phyloP scores from a whole-genome alignment of 106 monocot genomes.

The Apostasia shenzhenica region DNA sequence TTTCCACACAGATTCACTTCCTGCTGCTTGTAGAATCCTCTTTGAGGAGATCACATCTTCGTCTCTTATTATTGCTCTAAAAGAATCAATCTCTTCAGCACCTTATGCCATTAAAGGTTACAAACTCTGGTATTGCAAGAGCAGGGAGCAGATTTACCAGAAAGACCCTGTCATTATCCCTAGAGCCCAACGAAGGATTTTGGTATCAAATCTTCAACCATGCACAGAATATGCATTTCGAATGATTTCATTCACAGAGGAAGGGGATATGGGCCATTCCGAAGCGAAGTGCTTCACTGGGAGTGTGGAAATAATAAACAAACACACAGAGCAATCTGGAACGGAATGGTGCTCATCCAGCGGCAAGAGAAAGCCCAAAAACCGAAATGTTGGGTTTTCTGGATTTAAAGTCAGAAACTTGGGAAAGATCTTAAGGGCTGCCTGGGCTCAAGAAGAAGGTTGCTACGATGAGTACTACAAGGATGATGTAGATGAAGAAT shows the following conservation, averaged over 20 bases:
- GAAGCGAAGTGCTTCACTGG: constrained; percentile 83
- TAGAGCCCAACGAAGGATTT: constrained; percentile 61
- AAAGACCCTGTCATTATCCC: constrained; percentile 63
- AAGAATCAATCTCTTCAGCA: constrained; percentile 37
- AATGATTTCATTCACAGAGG: constrained; percentile 81
- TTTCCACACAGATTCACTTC: constrained; percentile 16
- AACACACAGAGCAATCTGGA: constrained; percentile 28
- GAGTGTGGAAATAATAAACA: constrained; percentile 67
- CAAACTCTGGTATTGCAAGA: constrained; percentile 85
- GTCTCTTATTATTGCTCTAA: constrained; percentile 56
- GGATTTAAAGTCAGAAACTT: constrained; percentile 86
- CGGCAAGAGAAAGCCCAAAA: constrained; percentile 36
- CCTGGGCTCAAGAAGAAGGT: constrained; percentile 77
- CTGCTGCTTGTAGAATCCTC: constrained; percentile 56
- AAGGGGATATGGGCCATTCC: constrained; percentile 81
- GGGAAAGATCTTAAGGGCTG: constrained; percentile 59
- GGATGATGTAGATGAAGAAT: constrained; percentile 51
- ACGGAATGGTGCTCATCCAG: constrained; percentile 32
- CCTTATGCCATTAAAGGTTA: constrained; percentile 58
- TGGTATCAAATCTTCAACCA: constrained; percentile 73
- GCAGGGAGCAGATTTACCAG: constrained; percentile 37
- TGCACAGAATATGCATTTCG: constrained; percentile 89
- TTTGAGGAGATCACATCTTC: constrained; percentile 62
- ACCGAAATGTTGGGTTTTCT: constrained; percentile 21
- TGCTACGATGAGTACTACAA: constrained; percentile 47